Percentiles rank a stretch among this genome's conserved stretches.
Evolutionary conservation across 805 yeast genomes (phyloP).

Genomic region (Candida cerambycidarum): DNA sequence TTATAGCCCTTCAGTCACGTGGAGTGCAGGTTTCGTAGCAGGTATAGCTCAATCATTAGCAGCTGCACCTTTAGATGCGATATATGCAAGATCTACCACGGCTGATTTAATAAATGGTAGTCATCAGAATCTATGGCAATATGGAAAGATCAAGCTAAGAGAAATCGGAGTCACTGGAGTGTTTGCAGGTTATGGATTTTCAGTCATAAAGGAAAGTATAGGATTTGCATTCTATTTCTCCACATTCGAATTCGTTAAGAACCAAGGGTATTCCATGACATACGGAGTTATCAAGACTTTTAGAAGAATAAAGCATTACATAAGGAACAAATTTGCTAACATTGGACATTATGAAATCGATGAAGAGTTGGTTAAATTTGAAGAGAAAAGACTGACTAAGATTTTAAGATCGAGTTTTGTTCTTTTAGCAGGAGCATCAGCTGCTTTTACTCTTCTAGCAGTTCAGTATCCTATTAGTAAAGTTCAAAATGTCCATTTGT

Average conservation of each 20-base stretch:
- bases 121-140: slow-evolving; percentile 73
- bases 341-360: slow-evolving; percentile 19
- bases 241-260: slow-evolving; percentile 76
- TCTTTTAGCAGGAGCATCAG: slow-evolving; percentile 82
- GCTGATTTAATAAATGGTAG: slow-evolving; percentile 68
- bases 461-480: slow-evolving; percentile 83
- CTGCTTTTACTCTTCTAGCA: slow-evolving; percentile 72
- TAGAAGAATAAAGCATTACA: slow-evolving; percentile 36
- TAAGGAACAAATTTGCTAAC: slow-evolving; percentile 16
- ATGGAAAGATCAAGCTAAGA: slow-evolving; percentile 63
- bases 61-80: slow-evolving; percentile 93
- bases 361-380: slow-evolving; percentile 26
- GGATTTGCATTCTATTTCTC: slow-evolving; percentile 86
- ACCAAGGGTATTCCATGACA: slow-evolving; percentile 55
- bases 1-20: slow-evolving; percentile 50
- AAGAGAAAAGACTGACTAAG: slow-evolving; percentile 40
- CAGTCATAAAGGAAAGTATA: slow-evolving; percentile 72
- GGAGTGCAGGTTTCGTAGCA: slow-evolving; percentile 80
- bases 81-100: slow-evolving; percentile 76
- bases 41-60: slow-evolving; percentile 87
- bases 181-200: slow-evolving; percentile 84
- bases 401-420: slow-evolving; percentile 68
- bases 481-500: slow-evolving; percentile 74
- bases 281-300: slow-evolving; percentile 45
- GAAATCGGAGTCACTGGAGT: slow-evolving; percentile 82